Conservation (phyloP, 257 asterid genomes). For the Mentha longifolia region DNA sequence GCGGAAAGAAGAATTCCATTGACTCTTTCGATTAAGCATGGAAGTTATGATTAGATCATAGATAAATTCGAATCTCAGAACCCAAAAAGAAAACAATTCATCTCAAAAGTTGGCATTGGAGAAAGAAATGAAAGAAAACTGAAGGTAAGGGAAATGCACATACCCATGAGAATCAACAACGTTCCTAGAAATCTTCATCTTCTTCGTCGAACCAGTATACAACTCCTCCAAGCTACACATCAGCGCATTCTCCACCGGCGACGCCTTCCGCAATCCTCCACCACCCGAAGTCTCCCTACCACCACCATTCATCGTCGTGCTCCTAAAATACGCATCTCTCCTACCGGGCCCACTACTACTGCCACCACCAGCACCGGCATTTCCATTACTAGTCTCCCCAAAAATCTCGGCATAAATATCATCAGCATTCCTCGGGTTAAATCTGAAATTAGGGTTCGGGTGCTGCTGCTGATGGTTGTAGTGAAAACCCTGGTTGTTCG, state of each 20-base stretch:
- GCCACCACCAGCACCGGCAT: constrained; percentile 37
- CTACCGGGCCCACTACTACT: constrained; percentile 41
- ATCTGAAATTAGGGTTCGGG: constrained; percentile 82
- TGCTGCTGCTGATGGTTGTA: constrained; percentile 57
- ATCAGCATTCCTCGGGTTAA: constrained; percentile 87
- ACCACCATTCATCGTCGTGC: constrained; percentile 61
- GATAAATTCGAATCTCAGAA: neutral
- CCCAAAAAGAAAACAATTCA: neutral
- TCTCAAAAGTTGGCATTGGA: constrained; percentile 10
- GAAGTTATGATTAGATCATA: too few species aligned
- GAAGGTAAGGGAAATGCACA: constrained; percentile 28
- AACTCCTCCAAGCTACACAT: constrained; percentile 92
- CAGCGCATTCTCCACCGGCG: constrained; percentile 73
- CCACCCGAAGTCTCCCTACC: constrained; percentile 42
- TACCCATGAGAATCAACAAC: constrained; percentile 77
- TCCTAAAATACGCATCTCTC: constrained; percentile 69
- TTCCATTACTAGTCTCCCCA: constrained; percentile 61
- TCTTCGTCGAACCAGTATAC: constrained; percentile 74
- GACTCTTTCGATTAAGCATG: too few species aligned
- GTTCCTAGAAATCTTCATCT: constrained; percentile 91
- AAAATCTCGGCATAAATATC: constrained; percentile 88
- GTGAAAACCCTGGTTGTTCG: constrained; percentile 34
- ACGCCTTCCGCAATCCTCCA: constrained; percentile 64
- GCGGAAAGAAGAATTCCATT: too few species aligned
- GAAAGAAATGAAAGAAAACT: neutral